phyloP scores from a whole-genome alignment of 1,284 basidiomycete species.

The Marasmius oreades region DNA sequence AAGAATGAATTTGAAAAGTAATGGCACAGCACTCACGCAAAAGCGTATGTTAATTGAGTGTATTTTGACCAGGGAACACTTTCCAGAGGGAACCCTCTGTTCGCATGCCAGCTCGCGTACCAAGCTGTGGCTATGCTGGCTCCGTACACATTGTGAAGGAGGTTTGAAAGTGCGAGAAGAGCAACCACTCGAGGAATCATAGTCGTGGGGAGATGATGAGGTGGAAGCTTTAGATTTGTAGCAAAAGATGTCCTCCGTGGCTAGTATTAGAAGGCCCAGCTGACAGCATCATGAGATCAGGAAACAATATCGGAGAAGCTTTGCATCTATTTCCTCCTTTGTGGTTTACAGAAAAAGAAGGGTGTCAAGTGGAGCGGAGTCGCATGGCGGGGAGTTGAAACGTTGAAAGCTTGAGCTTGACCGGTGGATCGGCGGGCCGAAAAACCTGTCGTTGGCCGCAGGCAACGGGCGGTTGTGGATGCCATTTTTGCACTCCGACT shows the following conservation, averaged over 20 bases:
- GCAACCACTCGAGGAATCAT: neutral
- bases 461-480: no score
- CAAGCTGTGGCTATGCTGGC: slow-evolving; percentile 6
- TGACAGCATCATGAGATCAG: no score
- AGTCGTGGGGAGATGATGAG: neutral
- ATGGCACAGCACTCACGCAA: slow-evolving; percentile 5
- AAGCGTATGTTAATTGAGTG: slow-evolving; percentile 13
- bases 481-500: no score
- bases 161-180: neutral
- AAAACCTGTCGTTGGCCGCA: no score
- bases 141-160: neutral
- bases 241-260: no score
- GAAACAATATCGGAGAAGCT: neutral
- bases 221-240: no score
- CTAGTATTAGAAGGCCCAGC: no score
- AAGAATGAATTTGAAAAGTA: neutral
- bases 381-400: no score
- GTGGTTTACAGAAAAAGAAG: no score
- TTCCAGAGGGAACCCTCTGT: slow-evolving; percentile 3
- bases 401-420: no score
- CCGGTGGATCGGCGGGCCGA: no score
- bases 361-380: no score
- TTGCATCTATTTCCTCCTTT: neutral
- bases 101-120: slow-evolving; percentile 11
- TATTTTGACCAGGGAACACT: slow-evolving; percentile 11